These are phyloP conservation scores for Yamadazyma sp. DNA, from an alignment of 1,139 yeast species.

Conservation along the genomic window DNA sequence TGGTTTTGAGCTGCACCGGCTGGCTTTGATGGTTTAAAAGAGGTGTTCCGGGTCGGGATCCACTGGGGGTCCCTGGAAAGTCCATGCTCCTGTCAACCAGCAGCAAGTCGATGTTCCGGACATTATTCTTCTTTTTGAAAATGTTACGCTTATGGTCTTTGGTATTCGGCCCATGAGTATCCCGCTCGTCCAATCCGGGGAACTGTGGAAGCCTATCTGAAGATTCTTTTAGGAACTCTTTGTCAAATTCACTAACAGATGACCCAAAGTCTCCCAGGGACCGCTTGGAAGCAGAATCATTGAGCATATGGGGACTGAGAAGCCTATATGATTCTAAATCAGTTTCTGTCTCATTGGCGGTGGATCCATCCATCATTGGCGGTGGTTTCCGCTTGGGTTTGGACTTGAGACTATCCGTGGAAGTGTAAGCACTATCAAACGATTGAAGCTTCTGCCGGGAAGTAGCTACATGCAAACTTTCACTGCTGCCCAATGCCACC, in stretches of 20 bases:
- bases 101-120: constrained; percentile 17
- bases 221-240: constrained; percentile 11
- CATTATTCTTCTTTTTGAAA: constrained; percentile 9
- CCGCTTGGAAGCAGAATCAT: constrained; percentile 14
- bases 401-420: constrained; percentile 12
- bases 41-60: constrained; percentile 18
- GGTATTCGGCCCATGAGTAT: constrained; percentile 4
- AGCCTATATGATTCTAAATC: not conserved
- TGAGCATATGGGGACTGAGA: constrained; percentile 1
- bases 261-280: constrained; percentile 17
- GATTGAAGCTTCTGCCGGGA: constrained; percentile 10
- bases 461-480: constrained; percentile 13
- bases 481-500: constrained; percentile 18
- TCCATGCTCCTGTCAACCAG: constrained; percentile 18
- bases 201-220: constrained; percentile 25
- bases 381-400: constrained; percentile 30
- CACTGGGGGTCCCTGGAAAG: constrained; percentile 12
- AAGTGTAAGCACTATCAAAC: constrained; percentile 12
- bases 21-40: constrained; percentile 18
- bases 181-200: constrained; percentile 22
- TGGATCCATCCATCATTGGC: constrained; percentile 13
- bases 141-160: constrained; percentile 7
- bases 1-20: constrained; percentile 54
- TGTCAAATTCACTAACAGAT: constrained; percentile 14
- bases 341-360: not conserved